phyloP scores from a whole-genome alignment of 1,139 yeast genomes.

The Candida smagusa region DNA sequence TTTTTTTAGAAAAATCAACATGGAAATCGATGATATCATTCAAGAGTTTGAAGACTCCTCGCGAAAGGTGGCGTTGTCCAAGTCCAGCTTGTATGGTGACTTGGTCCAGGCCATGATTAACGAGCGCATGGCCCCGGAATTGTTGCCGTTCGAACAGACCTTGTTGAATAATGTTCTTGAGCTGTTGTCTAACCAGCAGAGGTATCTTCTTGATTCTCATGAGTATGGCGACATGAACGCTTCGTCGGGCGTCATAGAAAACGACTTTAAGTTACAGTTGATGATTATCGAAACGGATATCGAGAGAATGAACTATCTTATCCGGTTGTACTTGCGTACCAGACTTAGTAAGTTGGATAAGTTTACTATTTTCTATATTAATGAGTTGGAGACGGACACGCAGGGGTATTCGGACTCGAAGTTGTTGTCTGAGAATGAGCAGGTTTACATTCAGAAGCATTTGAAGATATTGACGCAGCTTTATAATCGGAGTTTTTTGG shows the following conservation, averaged over 20 bases:
- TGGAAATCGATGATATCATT: slow-evolving; percentile 69
- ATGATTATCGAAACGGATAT: slow-evolving; percentile 88
- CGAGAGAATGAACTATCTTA: slow-evolving; percentile 77
- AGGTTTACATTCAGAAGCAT: slow-evolving; percentile 55
- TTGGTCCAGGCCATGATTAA: slow-evolving; percentile 73
- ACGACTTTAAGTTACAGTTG: slow-evolving; percentile 73
- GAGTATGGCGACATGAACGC: slow-evolving; percentile 46
- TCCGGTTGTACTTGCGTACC: slow-evolving; percentile 76
- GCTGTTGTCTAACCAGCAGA: slow-evolving; percentile 67
- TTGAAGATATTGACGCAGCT: slow-evolving; percentile 60
- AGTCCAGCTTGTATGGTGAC: slow-evolving; percentile 22
- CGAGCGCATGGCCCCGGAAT: slow-evolving; percentile 82
- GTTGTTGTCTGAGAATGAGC: slow-evolving; percentile 57
- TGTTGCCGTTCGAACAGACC: slow-evolving; percentile 65
- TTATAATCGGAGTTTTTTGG: slow-evolving; percentile 66
- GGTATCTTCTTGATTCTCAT: slow-evolving; percentile 61
- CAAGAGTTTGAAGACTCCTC: slow-evolving; percentile 50
- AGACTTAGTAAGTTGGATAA: slow-evolving; percentile 73
- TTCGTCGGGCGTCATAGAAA: slow-evolving; percentile 37
- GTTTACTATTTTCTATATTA: slow-evolving; percentile 55
- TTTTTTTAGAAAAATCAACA: slow-evolving; percentile 8
- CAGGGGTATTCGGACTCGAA: slow-evolving; percentile 13
- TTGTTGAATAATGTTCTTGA: slow-evolving; percentile 56
- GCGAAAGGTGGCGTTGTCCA: slow-evolving; percentile 11
- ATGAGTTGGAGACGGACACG: slow-evolving; percentile 21